Percentiles rank a stretch among this genome's conserved stretches.
Conservation (phyloP, 768 basidiomycete genomes). For the Naganishia friedmannii region DNA sequence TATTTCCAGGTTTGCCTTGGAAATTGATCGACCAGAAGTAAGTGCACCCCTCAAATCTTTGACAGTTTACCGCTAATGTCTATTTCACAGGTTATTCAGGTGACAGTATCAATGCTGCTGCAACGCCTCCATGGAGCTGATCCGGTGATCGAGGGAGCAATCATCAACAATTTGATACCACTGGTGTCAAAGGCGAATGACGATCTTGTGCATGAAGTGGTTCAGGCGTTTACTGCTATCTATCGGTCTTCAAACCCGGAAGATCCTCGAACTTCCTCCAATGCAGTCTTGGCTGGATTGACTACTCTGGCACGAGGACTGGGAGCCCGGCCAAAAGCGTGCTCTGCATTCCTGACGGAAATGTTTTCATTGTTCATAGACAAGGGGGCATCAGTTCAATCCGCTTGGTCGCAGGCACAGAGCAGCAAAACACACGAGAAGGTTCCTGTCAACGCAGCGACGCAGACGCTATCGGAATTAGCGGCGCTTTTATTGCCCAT, state of each 20-base stretch:
- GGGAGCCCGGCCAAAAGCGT: conserved; percentile 69
- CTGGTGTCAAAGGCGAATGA: conserved; percentile 76
- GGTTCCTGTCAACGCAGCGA: conserved; percentile 22
- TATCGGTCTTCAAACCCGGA: conserved; percentile 83
- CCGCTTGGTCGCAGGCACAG: conserved; percentile 42
- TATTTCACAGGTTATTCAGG: conserved; percentile 60
- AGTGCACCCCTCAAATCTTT: conserved; percentile 13
- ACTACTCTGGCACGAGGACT: conserved; percentile 82
- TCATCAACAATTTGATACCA: conserved; percentile 86
- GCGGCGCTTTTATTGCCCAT: conserved; percentile 86
- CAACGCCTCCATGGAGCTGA: conserved; percentile 82
- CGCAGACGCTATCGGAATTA: conserved; percentile 70
- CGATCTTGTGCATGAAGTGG: conserved; percentile 75
- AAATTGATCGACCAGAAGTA: conserved; percentile 82
- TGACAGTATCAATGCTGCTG: conserved; percentile 87
- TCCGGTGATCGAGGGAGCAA: conserved; percentile 82
- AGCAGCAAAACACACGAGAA: neutral
- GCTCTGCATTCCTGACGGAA: conserved; percentile 76
- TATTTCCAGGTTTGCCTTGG: conserved; percentile 79
- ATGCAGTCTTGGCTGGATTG: conserved; percentile 88
- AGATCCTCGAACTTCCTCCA: conserved; percentile 81
- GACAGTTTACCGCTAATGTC: conserved; percentile 50
- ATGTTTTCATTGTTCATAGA: conserved; percentile 81
- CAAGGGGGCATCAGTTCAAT: conserved; percentile 86
- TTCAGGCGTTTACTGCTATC: conserved; percentile 76